Base-by-base conservation (phyloP, 176 grass and related monocot genomes). In the Cenchrus fungigraminus region DNA sequence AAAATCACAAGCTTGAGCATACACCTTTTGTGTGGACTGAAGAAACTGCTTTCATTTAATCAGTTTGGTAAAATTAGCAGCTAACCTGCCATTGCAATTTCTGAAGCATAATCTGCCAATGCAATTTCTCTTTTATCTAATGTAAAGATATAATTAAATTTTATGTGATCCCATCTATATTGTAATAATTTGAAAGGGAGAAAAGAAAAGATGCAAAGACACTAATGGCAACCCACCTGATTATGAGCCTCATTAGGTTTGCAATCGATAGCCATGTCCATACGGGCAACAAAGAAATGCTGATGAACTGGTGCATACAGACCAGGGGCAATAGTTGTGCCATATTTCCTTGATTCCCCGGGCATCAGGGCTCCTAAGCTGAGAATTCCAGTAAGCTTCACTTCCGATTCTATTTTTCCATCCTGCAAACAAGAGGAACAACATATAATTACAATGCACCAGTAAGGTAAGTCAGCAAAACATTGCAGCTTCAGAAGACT, bases 221-320 rank as follows among this genome's bases (percentile, higher is more conserved):
- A 10, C 37, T 55, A n/a, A 19, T 82, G 22, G 47, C 12, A 28
- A 81, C 54, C n/a, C 68, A 99, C 97, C 97, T 99, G 97, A 86
- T 99, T 99, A 91, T 90, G 91, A 46, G 94, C 79, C 81, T 99
- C 97, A 12, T 88, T 97, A 49, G 97, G 93, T 84, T 97, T 99
- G 74, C 97, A 99, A 84, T 99, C 97, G 60, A 99, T 65, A 55
- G 97, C 90, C 97, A 99, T 99, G 79, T 99, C 90, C 94, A 99
- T 99, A 72, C 97, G 97, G 47, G 97, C 92, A 91, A 99, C 94
- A 90, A 99, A 99, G 85, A 99, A 99, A 94, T 97, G 97, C 71
- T 97, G 97, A 80, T 99, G 97, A 86, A 99, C 97, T 47, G 97
- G 97, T 91, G 97, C 97, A 90, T 99, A 99, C 83, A 99, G 71